These are phyloP conservation scores for Aspergillus haitiensis DNA, from an alignment of 495 filamentous ascomycete genomes.

Conservation along the genomic window DNA sequence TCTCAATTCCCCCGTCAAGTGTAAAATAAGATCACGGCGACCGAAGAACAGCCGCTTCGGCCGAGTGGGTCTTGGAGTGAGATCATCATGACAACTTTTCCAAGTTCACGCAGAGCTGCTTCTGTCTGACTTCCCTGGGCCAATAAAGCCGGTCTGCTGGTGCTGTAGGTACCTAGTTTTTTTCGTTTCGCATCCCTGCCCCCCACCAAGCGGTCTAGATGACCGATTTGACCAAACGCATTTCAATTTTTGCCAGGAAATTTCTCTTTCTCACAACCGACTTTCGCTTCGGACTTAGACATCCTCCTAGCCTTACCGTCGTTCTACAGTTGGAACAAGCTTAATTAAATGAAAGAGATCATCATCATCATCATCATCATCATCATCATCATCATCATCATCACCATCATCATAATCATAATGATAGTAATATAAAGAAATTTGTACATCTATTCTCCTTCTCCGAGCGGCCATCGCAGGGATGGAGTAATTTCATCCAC, in stretches of 20 bases:
- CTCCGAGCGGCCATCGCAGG: too few species aligned
- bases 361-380: too few species aligned
- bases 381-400: too few species aligned
- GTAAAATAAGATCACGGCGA: neutral
- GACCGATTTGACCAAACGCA: too few species aligned
- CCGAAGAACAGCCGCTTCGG: conserved; percentile 20
- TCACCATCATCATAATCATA: too few species aligned
- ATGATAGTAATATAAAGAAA: too few species aligned
- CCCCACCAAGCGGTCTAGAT: neutral
- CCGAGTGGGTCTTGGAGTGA: conserved; percentile 1
- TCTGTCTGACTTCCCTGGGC: neutral
- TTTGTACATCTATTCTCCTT: neutral
- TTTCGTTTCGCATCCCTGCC: neutral
- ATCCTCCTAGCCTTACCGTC: too few species aligned
- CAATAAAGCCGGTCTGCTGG: neutral
- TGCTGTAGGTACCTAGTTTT: neutral
- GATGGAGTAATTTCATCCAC: neutral
- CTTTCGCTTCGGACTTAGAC: too few species aligned
- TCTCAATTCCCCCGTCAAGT: neutral
- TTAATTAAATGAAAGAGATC: too few species aligned
- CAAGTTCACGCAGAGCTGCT: neutral
- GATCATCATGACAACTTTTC: neutral
- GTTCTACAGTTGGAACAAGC: too few species aligned
- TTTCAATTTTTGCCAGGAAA: too few species aligned
- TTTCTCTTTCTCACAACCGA: too few species aligned